Percentiles rank a stretch among this genome's conserved stretches.
Evolutionary conservation across 2,329 filamentous ascomycete species (phyloP).

Genomic region (Meredithiella fracta): DNA sequence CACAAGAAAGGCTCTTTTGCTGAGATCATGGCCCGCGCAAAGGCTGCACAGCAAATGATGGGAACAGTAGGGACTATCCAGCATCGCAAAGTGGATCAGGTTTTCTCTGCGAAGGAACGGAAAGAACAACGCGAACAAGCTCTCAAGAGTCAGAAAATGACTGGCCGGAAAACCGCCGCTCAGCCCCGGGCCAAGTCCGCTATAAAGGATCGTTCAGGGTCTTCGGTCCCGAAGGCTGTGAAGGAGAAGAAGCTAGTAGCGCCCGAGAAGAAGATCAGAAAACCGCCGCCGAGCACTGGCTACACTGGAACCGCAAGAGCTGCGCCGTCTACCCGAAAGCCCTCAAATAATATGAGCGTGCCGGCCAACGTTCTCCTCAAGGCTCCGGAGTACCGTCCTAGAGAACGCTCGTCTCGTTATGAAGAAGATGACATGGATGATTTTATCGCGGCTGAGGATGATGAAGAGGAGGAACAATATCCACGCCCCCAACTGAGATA

Average conservation of each 20-base stretch:
- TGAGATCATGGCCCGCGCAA: conserved; percentile 57
- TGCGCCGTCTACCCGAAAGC: conserved; percentile 22
- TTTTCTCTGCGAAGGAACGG: conserved; percentile 37
- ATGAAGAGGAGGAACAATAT: conserved; percentile 28
- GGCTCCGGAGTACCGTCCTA: conserved; percentile 16
- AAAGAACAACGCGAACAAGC: conserved; percentile 24
- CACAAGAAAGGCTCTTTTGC: conserved; percentile 56
- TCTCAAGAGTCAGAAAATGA: conserved; percentile 4
- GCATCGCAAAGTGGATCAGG: conserved; percentile 54
- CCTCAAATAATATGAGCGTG: not conserved
- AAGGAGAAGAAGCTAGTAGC: conserved; percentile 18
- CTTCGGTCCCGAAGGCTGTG: not conserved
- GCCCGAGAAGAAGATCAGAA: conserved; percentile 42
- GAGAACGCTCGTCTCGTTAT: conserved; percentile 24
- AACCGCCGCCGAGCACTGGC: conserved; percentile 46
- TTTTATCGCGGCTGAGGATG: conserved; percentile 45
- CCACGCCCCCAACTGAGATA: conserved; percentile 4
- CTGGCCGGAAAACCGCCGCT: not conserved
- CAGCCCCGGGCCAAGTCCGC: not conserved
- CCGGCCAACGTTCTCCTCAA: conserved; percentile 25
- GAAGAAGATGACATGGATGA: conserved; percentile 46
- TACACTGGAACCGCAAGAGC: conserved; percentile 49
- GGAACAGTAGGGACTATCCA: conserved; percentile 55
- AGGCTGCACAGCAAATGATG: conserved; percentile 45
- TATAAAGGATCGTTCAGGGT: not conserved